Conservation (phyloP, 768 basidiomycete species). For the Suillus subalutaceus region DNA sequence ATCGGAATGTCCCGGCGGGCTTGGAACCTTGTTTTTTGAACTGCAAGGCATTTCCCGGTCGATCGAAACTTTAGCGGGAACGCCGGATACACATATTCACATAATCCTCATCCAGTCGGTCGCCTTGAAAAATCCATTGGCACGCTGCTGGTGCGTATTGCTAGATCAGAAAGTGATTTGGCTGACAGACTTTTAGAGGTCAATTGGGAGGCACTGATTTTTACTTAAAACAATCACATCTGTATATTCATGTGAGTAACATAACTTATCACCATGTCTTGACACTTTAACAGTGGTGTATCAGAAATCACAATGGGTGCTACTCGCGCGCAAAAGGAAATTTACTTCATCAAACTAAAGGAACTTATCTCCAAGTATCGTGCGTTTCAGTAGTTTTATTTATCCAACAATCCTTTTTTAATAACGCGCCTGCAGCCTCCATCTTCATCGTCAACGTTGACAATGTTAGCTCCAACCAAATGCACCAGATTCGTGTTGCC, state of each 20-base stretch:
- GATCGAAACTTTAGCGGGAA: constrained; percentile 26
- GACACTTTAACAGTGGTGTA: constrained; percentile 1
- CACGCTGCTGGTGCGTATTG: constrained; percentile 63
- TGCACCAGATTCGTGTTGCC: constrained; percentile 95
- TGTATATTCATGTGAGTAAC: constrained; percentile 32
- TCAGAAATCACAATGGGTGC: constrained; percentile 77
- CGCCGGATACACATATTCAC: constrained; percentile 11
- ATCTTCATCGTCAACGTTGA: constrained; percentile 99
- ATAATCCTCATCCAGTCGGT: constrained; percentile 32
- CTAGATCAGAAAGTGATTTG: not conserved
- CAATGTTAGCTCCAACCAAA: constrained; percentile 99
- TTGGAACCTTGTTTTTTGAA: constrained; percentile 34
- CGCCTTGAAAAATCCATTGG: constrained; percentile 97
- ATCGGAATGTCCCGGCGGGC: constrained; percentile 25
- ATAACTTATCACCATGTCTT: not conserved
- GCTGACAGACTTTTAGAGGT: constrained; percentile 58
- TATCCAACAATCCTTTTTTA: constrained; percentile 5
- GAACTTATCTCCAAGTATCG: constrained; percentile 89
- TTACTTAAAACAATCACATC: constrained; percentile 20
- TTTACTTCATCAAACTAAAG: constrained; percentile 93
- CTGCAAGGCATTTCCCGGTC: constrained; percentile 27
- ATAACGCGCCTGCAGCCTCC: constrained; percentile 61
- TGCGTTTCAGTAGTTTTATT: constrained; percentile 44
- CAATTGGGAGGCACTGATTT: constrained; percentile 86
- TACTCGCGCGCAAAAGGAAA: constrained; percentile 84